Conservation (phyloP, 2,329 filamentous ascomycete species). For the Aureobasidium sp. region DNA sequence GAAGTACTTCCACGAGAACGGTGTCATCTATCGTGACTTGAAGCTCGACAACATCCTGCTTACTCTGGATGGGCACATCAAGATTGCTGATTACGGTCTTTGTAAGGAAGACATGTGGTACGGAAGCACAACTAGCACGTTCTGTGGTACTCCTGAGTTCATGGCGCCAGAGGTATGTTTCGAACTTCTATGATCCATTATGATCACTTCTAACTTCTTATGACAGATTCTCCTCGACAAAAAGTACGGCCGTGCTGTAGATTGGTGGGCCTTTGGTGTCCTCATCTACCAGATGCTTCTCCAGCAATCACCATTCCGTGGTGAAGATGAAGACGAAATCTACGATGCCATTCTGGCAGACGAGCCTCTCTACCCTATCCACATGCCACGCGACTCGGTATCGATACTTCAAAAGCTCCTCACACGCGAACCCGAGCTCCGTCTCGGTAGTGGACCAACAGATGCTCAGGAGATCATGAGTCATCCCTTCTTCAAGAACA, state of each 20-base stretch:
- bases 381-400: constrained; percentile 96
- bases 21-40: constrained; percentile 86
- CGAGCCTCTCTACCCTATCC: constrained; percentile 94
- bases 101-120: constrained; percentile 99
- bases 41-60: constrained; percentile 85
- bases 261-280: constrained; percentile 99
- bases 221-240: constrained; percentile 86
- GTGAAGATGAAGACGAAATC: constrained; percentile 98
- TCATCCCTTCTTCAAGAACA: constrained; percentile 94
- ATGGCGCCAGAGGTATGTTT: constrained; percentile 87
- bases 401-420: constrained; percentile 96
- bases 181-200: not conserved
- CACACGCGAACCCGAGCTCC: constrained; percentile 86
- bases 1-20: constrained; percentile 99
- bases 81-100: constrained; percentile 96
- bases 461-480: constrained; percentile 99
- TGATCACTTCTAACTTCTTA: constrained; percentile 24
- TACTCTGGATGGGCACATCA: constrained; percentile 93
- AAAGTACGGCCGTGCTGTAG: constrained; percentile 93
- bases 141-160: constrained; percentile 98
- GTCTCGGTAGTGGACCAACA: constrained; percentile 87
- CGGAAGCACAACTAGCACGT: constrained; percentile 90
- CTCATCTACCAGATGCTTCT: constrained; percentile 99
- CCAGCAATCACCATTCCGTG: constrained; percentile 96
- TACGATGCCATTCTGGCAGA: constrained; percentile 98